Percentiles rank a stretch among this genome's conserved stretches.
Conservation (phyloP, 495 filamentous ascomycete species). For the Penicillium canescens region DNA sequence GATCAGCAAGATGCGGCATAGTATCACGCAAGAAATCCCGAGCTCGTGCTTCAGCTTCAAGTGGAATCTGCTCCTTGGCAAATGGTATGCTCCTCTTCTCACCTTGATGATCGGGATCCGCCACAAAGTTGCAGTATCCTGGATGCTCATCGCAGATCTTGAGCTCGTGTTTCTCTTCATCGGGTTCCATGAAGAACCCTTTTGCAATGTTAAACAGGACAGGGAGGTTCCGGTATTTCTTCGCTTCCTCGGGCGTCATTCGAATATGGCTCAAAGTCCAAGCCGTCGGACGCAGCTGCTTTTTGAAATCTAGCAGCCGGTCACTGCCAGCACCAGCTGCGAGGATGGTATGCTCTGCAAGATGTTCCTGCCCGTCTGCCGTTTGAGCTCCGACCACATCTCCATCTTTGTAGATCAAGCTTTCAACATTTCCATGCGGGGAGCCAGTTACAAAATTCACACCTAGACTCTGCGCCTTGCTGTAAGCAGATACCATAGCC, state of each 20-base stretch:
- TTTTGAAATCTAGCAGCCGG: conserved; percentile 48
- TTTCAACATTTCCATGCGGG: conserved; percentile 34
- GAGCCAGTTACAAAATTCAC: conserved; percentile 44
- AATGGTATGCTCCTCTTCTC: conserved; percentile 44
- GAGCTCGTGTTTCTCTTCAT: conserved; percentile 48
- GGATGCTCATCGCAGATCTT: conserved; percentile 61
- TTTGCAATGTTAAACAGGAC: conserved; percentile 53
- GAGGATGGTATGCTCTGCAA: conserved; percentile 43
- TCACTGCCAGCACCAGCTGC: conserved; percentile 50
- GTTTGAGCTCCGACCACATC: conserved; percentile 41
- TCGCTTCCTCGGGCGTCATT: conserved; percentile 45
- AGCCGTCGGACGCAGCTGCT: conserved; percentile 53
- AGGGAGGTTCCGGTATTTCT: conserved; percentile 44
- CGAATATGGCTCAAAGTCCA: conserved; percentile 55
- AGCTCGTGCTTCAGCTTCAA: conserved; percentile 41
- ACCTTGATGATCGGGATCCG: conserved; percentile 11
- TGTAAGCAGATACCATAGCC: conserved; percentile 45
- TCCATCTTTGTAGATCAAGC: conserved; percentile 30
- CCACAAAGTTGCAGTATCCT: conserved; percentile 50
- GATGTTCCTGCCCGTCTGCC: conserved; percentile 31
- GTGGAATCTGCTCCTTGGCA: conserved; percentile 47
- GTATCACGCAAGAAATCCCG: conserved; percentile 47
- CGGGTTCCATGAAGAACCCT: conserved; percentile 59
- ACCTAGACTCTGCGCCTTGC: conserved; percentile 45
- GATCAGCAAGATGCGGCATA: conserved; percentile 50